Conservation (phyloP, 176 grass and related monocot species). For the Triticum turgidum region DNA sequence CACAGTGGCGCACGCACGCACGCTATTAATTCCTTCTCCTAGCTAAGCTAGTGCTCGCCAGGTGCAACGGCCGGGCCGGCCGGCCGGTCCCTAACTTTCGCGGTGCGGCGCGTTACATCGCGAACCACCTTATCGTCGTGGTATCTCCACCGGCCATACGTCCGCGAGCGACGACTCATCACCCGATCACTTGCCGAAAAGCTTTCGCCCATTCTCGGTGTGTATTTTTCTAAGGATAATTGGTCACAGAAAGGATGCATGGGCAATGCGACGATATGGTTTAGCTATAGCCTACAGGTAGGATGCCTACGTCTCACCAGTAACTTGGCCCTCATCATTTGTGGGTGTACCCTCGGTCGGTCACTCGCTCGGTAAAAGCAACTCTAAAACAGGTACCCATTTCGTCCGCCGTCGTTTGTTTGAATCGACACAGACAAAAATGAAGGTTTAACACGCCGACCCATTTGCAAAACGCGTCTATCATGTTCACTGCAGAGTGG, state of each 20-base stretch:
- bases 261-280: background rate
- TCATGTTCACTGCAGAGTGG: background rate
- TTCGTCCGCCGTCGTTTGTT: no score
- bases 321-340: background rate
- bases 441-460: no score
- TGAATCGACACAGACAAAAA: no score
- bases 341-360: background rate
- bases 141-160: background rate
- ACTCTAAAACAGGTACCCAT: no score
- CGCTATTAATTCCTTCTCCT: background rate
- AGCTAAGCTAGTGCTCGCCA: conserved; percentile 28
- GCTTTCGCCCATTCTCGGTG: background rate
- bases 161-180: background rate
- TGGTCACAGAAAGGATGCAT: conserved; percentile 4
- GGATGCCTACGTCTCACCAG: background rate
- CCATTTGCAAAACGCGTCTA: no score
- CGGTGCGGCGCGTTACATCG: background rate
- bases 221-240: background rate
- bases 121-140: background rate
- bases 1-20: background rate
- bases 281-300: background rate
- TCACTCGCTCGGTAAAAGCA: background rate
- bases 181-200: background rate
- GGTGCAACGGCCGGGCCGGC: background rate
- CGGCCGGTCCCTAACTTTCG: background rate